Evolutionary conservation across 768 basidiomycete species (phyloP), one percentile per base, ranked within the genome.

Genomic region (Lactarius vividus): DNA sequence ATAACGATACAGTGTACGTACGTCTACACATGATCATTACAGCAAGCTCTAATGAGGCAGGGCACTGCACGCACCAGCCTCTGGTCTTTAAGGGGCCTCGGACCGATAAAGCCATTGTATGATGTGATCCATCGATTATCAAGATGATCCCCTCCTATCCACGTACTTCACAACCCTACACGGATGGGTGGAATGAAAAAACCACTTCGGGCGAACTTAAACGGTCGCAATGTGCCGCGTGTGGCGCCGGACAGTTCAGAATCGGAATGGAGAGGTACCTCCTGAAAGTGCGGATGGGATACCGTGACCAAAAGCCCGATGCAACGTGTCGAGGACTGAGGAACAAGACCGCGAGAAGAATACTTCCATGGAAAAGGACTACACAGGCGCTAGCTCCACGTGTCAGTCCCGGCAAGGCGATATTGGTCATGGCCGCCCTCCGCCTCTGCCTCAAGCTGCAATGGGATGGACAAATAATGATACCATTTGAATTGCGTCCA

Each of bases 121-220:
- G 55, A 28, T 40, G 52, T 28, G 20, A 62, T 66, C 61, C 55
- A 66, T 66, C 65, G 65, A 66, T 62, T 57, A 66, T 66, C 65
- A 53, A 65, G 61, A 66, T 62, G 42, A 66, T 42, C 65, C 65
- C 37, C 49, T 15, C 26, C 42, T 29, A 58, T 16, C 53, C 35
- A 49, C 28, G 4, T 31, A 59, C 59, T 59, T 55, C 64, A 39
- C 18, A 18, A 33, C 6, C 42, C 55, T 57, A 57, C 40, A 11
- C 35, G 42, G 64, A 56, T 15, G 18, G 7, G 44, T 16, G 7
- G 13, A 40, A 29, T n/a, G 61, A 29, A 42, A 16, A 40, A 58
- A 62, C 35, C 15, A 29, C 42, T 31, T 20, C 16, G 55, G 39
- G 44, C 23, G 61, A 52, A 46, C 55, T 40, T 29, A 49, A 65